Conservation (phyloP, 495 filamentous ascomycete genomes). For the Penicillium pancosmium region DNA sequence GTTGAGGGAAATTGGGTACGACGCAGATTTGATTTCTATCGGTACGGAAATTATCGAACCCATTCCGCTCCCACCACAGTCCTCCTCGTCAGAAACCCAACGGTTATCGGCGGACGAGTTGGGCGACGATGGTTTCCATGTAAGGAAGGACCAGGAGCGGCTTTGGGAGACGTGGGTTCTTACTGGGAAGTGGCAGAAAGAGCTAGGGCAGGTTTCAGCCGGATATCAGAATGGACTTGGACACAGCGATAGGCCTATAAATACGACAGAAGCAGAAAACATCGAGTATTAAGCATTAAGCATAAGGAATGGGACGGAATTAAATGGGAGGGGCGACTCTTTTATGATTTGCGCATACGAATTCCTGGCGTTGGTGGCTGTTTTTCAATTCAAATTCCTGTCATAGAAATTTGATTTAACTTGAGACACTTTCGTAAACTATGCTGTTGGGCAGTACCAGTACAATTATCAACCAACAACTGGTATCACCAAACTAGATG, state of each 20-base stretch:
- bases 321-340: neutral
- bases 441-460: too few relatives aligned
- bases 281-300: too few relatives aligned
- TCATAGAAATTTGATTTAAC: too few relatives aligned
- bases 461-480: too few relatives aligned
- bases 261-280: too few relatives aligned
- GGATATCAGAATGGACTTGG: constrained; percentile 6
- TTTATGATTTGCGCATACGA: neutral
- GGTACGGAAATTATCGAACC: constrained; percentile 30
- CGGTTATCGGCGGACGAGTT: constrained; percentile 49
- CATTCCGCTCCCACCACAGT: neutral
- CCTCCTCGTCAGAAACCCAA: constrained; percentile 18
- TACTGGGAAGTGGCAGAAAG: constrained; percentile 14
- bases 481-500: too few relatives aligned
- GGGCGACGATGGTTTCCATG: constrained; percentile 58
- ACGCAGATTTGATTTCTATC: constrained; percentile 35
- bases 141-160: constrained; percentile 55
- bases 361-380: neutral
- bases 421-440: too few relatives aligned
- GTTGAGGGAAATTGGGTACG: constrained; percentile 64
- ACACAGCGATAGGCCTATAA: neutral
- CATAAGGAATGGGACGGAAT: neutral
- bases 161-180: constrained; percentile 71
- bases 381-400: neutral
- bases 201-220: constrained; percentile 1